Conservation (phyloP, 495 filamentous ascomycete genomes). For the Chaetomidium leptoderma region DNA sequence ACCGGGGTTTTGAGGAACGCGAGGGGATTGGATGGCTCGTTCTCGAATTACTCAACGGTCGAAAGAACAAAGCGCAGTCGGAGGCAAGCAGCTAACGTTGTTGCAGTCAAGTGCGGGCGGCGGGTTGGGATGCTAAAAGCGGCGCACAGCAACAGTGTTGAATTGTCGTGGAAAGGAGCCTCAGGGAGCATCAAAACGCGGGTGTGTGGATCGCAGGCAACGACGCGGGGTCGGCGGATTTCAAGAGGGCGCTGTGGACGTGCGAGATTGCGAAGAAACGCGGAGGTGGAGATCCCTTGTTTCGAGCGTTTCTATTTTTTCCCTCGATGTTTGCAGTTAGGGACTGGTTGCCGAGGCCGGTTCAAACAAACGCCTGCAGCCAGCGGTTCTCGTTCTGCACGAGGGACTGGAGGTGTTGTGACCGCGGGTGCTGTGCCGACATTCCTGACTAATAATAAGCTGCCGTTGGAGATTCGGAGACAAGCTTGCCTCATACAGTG, state of each 20-base stretch:
- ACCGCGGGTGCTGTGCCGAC: too few species aligned
- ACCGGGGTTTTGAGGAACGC: not conserved
- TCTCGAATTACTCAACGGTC: not conserved
- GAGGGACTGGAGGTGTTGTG: too few species aligned
- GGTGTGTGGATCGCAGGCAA: not conserved
- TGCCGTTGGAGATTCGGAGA: too few species aligned
- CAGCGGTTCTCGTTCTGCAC: too few species aligned
- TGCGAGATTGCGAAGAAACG: not conserved
- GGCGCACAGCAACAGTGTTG: not conserved
- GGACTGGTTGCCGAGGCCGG: not conserved
- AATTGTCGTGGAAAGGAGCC: too few species aligned
- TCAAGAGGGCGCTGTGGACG: not conserved
- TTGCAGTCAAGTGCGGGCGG: not conserved
- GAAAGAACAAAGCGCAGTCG: not conserved
- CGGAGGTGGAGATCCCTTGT: slow-evolving; percentile 11
- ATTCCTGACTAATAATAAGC: too few species aligned
- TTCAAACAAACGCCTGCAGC: too few species aligned
- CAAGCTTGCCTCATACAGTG: too few species aligned
- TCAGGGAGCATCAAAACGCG: too few species aligned
- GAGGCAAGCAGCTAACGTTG: not conserved
- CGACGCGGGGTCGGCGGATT: not conserved
- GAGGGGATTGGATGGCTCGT: not conserved
- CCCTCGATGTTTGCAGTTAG: not conserved
- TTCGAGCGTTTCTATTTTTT: slow-evolving; percentile 7
- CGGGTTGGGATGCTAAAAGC: not conserved